A percentile compares a stretch with the other conserved stretches of the same genome.
phyloP scores from a whole-genome alignment of 1,139 yeast genomes.

The Sugiyamaella grinbergsii region DNA sequence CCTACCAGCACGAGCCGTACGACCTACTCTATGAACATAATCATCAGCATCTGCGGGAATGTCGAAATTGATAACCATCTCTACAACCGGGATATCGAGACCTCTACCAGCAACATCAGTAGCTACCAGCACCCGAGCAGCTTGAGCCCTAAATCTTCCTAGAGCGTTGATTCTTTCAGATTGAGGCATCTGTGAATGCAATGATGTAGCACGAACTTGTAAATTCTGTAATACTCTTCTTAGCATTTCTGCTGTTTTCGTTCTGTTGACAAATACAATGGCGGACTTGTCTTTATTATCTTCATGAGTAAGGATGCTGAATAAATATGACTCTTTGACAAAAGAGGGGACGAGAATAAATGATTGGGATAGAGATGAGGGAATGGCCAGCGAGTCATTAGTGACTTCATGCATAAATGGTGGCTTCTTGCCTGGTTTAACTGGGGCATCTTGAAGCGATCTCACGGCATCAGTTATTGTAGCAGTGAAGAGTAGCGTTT shows the following conservation, averaged over 20 bases:
- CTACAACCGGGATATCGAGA: constrained; percentile 91
- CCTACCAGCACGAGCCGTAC: constrained; percentile 99
- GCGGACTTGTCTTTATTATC: constrained; percentile 63
- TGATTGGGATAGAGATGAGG: constrained; percentile 63
- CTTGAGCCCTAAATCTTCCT: constrained; percentile 91
- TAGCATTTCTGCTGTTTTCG: constrained; percentile 83
- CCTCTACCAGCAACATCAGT: constrained; percentile 98
- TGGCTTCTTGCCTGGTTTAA: constrained; percentile 60
- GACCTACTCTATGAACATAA: constrained; percentile 97
- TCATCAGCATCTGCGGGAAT: constrained; percentile 97
- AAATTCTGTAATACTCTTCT: constrained; percentile 72
- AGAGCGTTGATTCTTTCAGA: constrained; percentile 84
- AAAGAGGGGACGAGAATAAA: constrained; percentile 69
- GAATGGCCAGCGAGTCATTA: constrained; percentile 70
- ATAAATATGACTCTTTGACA: constrained; percentile 87
- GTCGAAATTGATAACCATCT: constrained; percentile 85
- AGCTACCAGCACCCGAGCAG: constrained; percentile 87
- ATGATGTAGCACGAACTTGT: constrained; percentile 79
- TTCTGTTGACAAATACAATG: constrained; percentile 88
- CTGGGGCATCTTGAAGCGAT: constrained; percentile 70
- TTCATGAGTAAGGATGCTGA: constrained; percentile 63
- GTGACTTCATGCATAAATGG: constrained; percentile 77
- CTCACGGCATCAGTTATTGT: constrained; percentile 93
- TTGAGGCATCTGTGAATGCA: constrained; percentile 96
- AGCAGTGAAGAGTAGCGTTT: constrained; percentile 90